Conservation (phyloP, 1,284 basidiomycete species). For the Cryptococcus sp. region DNA sequence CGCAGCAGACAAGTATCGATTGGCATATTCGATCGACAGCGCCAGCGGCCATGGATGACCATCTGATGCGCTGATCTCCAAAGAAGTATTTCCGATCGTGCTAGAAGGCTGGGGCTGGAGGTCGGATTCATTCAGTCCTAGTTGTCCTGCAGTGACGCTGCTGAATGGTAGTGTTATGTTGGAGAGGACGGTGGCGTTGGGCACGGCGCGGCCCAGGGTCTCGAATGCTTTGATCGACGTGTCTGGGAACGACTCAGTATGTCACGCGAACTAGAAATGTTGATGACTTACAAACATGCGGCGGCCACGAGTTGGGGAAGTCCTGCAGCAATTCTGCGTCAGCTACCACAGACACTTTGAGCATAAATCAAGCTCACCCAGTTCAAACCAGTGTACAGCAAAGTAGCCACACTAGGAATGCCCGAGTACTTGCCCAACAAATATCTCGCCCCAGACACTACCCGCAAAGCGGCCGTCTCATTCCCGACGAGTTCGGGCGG, state of each 20-base stretch:
- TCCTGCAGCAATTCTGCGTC: conserved; percentile 24
- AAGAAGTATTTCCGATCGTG: conserved; percentile 58
- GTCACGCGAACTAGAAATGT: neutral
- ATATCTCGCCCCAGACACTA: conserved; percentile 72
- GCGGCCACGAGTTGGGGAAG: conserved; percentile 61
- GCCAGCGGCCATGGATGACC: conserved; percentile 55
- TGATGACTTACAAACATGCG: conserved; percentile 63
- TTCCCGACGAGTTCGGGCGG: conserved; percentile 68
- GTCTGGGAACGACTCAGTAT: conserved; percentile 43
- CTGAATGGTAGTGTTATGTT: conserved; percentile 60
- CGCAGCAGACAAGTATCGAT: conserved; percentile 69
- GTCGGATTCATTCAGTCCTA: conserved; percentile 66
- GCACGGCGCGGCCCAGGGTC: conserved; percentile 43
- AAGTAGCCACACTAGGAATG: conserved; percentile 65
- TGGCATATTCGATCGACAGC: conserved; percentile 63
- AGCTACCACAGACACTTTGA: conserved; percentile 54
- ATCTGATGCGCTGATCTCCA: conserved; percentile 44
- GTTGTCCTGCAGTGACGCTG: conserved; percentile 71
- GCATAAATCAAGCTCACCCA: conserved; percentile 62
- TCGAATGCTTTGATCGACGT: conserved; percentile 77
- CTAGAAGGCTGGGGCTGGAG: conserved; percentile 68
- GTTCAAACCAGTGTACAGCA: conserved; percentile 75
- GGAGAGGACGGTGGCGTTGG: conserved; percentile 33
- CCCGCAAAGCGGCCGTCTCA: conserved; percentile 63
- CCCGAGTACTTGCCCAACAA: conserved; percentile 83